Evolutionary conservation across 352 stramenopile genomes (phyloP).

Genomic region (Phytopythium aichiense): DNA sequence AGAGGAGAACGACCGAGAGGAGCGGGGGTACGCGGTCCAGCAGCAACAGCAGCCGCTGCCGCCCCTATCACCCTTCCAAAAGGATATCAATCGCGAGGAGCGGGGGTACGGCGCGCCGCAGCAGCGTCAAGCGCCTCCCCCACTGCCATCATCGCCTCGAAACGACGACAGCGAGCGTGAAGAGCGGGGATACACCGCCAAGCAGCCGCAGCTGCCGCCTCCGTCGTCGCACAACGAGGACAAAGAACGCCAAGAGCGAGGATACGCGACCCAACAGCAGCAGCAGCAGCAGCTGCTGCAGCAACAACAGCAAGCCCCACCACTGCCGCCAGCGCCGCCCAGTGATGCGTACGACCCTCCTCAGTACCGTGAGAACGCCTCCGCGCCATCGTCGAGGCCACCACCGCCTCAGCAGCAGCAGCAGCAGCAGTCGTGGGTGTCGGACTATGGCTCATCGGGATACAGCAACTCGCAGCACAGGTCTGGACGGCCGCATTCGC

Average conservation of each 20-base stretch:
- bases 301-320: conserved; percentile 9
- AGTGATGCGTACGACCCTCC: conserved; percentile 14
- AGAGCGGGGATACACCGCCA: neutral
- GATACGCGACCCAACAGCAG: conserved; percentile 10
- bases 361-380: neutral
- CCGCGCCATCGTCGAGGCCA: neutral
- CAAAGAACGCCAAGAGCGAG: conserved; percentile 8
- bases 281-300: conserved; percentile 8
- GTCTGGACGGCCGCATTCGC: conserved; percentile 16
- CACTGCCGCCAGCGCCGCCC: conserved; percentile 10
- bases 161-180: neutral
- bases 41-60: neutral
- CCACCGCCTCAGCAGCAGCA: conserved; percentile 6
- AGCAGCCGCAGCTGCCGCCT: neutral
- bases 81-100: no score
- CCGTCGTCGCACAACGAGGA: neutral
- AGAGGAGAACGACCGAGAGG: conserved; percentile 4
- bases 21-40: neutral
- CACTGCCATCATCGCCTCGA: no score
- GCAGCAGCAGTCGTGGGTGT: conserved; percentile 10
- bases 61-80: no score
- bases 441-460: neutral
- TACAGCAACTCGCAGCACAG: conserved; percentile 14
- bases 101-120: no score
- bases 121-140: no score